Evolutionary conservation across 2,329 filamentous ascomycete species (phyloP).

Genomic region (Trichophyton mentagrophytes): DNA sequence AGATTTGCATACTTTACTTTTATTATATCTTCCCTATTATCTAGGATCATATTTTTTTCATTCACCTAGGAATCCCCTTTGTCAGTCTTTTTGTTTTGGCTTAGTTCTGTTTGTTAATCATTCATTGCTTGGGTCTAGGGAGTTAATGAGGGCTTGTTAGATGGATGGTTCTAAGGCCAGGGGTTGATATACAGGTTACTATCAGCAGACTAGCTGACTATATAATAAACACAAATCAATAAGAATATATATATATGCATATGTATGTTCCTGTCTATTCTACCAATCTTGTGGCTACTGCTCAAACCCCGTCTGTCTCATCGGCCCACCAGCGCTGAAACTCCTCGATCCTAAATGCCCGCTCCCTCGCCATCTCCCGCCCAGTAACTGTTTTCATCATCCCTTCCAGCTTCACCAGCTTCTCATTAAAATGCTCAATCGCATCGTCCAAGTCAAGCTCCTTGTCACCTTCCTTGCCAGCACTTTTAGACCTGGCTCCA

Average conservation of each 20-base stretch:
- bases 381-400: conserved; percentile 52
- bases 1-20: neutral
- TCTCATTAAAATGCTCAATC: conserved; percentile 64
- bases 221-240: neutral
- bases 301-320: conserved; percentile 23
- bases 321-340: conserved; percentile 46
- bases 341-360: conserved; percentile 37
- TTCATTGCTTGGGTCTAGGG: neutral
- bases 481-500: conserved; percentile 41
- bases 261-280: too few relatives aligned
- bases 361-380: conserved; percentile 35
- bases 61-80: neutral
- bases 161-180: neutral
- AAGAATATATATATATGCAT: too few relatives aligned
- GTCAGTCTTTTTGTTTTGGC: neutral
- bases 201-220: neutral
- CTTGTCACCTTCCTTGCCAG: conserved; percentile 17
- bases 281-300: neutral
- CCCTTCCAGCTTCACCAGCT: conserved; percentile 52
- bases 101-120: neutral
- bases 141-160: neutral
- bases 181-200: neutral
- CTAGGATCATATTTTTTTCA: neutral
- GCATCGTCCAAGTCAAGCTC: conserved; percentile 47
- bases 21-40: neutral